A percentile compares a stretch with the other conserved stretches of the same genome.
phyloP scores from a whole-genome alignment of 257 asterid genomes.

The Solanum chaucha region DNA sequence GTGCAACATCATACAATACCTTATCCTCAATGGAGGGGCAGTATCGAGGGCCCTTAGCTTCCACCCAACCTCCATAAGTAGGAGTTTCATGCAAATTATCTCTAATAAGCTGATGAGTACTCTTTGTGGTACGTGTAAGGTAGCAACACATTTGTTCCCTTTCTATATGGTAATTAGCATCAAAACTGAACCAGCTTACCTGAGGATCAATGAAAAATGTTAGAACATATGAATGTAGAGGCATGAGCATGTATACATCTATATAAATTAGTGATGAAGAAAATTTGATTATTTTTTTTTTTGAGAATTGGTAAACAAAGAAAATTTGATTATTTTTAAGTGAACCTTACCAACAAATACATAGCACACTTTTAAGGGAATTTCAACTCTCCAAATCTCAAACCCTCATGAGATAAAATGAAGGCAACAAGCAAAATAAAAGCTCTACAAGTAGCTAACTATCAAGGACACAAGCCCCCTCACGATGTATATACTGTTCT shows the following conservation, averaged over 20 bases:
- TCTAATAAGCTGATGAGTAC: conserved; percentile 75
- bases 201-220: conserved; percentile 15
- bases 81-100: conserved; percentile 97
- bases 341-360: not conserved
- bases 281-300: not conserved
- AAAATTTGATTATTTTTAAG: not conserved
- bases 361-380: not conserved
- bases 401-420: not conserved
- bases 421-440: not conserved
- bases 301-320: not conserved
- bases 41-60: conserved; percentile 98
- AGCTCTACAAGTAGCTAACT: not conserved
- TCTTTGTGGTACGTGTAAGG: conserved; percentile 86
- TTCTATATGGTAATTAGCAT: conserved; percentile 66
- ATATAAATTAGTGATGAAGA: not conserved
- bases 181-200: conserved; percentile 97
- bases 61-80: conserved; percentile 99
- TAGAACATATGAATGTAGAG: not conserved
- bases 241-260: not conserved
- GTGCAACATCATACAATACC: conserved; percentile 29
- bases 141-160: conserved; percentile 97
- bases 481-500: not conserved
- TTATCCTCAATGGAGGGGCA: conserved; percentile 99
- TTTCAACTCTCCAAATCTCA: not conserved
- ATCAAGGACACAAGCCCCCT: not conserved